These are phyloP conservation scores for Exobasidium cylindrosporum DNA, from an alignment of 1,284 basidiomycete species.

Conservation along the genomic window DNA sequence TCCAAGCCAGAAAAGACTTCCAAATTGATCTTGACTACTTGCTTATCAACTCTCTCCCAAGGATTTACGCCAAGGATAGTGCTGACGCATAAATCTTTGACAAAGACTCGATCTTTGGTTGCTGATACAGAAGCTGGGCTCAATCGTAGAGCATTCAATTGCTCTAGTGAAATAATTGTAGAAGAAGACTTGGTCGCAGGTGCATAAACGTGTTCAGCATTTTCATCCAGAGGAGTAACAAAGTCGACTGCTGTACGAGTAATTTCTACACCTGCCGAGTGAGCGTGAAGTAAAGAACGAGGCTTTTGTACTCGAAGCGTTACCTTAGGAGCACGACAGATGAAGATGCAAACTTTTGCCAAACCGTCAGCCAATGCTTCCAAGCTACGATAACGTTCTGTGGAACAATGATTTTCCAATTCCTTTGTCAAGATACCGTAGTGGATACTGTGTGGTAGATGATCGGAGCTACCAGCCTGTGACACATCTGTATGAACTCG, in stretches of 20 bases:
- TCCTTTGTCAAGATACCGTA: slow-evolving; percentile 51
- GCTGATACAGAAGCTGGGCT: slow-evolving; percentile 27
- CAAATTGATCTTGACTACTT: slow-evolving; percentile 68
- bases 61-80: slow-evolving; percentile 71
- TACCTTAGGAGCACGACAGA: slow-evolving; percentile 57
- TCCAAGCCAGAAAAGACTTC: slow-evolving; percentile 54
- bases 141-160: slow-evolving; percentile 20
- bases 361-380: slow-evolving; percentile 55
- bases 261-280: slow-evolving; percentile 59
- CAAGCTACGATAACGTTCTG: slow-evolving; percentile 29
- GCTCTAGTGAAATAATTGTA: slow-evolving; percentile 1
- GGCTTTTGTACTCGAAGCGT: slow-evolving; percentile 60
- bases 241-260: slow-evolving; percentile 36
- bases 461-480: slow-evolving; percentile 62
- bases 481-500: slow-evolving; percentile 63
- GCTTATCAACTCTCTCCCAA: slow-evolving; percentile 69
- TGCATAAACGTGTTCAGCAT: slow-evolving; percentile 14
- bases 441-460: slow-evolving; percentile 63
- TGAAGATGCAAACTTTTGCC: slow-evolving; percentile 58
- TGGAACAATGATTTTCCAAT: slow-evolving; percentile 43
- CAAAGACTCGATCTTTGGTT: slow-evolving; percentile 51
- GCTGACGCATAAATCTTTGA: slow-evolving; percentile 63
- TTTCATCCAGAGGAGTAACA: slow-evolving; percentile 20
- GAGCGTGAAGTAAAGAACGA: slow-evolving; percentile 63
- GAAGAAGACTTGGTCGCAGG: not conserved